phyloP scores from a whole-genome alignment of 2,329 filamentous ascomycete genomes.

The Dryadomyces quercus-mongolicae region DNA sequence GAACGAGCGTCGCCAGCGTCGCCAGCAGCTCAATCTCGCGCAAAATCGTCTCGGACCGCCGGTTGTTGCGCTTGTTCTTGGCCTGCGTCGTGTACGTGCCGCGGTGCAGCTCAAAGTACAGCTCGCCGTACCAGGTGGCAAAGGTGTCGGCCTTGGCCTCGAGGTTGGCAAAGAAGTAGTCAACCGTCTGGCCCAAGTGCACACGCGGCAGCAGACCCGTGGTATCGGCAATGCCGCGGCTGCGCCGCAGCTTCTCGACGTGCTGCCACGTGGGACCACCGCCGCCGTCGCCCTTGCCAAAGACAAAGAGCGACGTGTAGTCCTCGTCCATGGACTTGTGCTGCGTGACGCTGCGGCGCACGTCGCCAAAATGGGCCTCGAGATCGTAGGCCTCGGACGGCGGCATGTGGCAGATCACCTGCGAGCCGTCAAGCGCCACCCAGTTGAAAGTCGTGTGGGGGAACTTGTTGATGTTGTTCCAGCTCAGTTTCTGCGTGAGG shows the following conservation, averaged over 20 bases:
- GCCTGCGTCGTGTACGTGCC: slow-evolving; percentile 96
- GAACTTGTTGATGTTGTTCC: slow-evolving; percentile 99
- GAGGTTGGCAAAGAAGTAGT: slow-evolving; percentile 83
- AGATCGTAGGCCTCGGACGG: slow-evolving; percentile 93
- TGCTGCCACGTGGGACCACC: slow-evolving; percentile 91
- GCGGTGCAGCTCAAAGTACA: slow-evolving; percentile 95
- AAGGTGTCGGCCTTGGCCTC: slow-evolving; percentile 69
- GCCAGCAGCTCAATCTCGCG: slow-evolving; percentile 81
- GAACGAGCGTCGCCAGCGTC: slow-evolving; percentile 68
- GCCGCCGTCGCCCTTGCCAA: slow-evolving; percentile 92
- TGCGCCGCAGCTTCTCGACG: slow-evolving; percentile 85
- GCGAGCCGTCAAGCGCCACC: slow-evolving; percentile 89
- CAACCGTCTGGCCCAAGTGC: slow-evolving; percentile 78
- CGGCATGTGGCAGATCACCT: slow-evolving; percentile 96
- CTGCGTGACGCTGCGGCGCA: slow-evolving; percentile 76
- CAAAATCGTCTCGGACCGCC: slow-evolving; percentile 71
- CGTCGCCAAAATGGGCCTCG: slow-evolving; percentile 86
- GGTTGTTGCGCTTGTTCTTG: slow-evolving; percentile 93
- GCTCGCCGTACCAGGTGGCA: slow-evolving; percentile 93
- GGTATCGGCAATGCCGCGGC: slow-evolving; percentile 82
- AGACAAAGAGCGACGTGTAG: slow-evolving; percentile 78
- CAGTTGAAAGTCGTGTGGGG: slow-evolving; percentile 98
- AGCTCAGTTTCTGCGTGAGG: slow-evolving; percentile 96
- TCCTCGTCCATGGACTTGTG: slow-evolving; percentile 97
- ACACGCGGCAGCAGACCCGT: slow-evolving; percentile 73